phyloP scores from a whole-genome alignment of 345 rosid genomes.

The Eucalyptus victrix region DNA sequence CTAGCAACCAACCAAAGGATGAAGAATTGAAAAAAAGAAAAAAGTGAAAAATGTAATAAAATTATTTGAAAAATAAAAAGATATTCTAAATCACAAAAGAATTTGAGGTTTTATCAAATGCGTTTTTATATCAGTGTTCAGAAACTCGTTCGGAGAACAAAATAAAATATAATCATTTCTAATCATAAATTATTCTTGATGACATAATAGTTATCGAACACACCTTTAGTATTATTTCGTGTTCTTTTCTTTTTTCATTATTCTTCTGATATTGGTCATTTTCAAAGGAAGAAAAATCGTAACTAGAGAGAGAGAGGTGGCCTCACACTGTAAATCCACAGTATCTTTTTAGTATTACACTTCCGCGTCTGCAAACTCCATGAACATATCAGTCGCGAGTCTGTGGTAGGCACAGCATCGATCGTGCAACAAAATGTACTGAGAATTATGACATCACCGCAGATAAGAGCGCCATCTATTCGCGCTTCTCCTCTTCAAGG shows the following conservation, averaged over 20 bases:
- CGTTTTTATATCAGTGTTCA: fast-evolving
- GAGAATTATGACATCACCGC: neutral
- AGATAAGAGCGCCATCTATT: slow-evolving; percentile 6
- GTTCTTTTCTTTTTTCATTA: neutral
- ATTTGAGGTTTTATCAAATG: fast-evolving
- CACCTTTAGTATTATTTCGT: fast-evolving
- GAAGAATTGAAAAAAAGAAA: no score
- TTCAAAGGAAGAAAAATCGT: neutral
- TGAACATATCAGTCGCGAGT: neutral
- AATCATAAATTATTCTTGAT: fast-evolving
- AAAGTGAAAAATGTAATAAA: no score
- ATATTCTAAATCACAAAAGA: no score
- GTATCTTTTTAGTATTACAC: neutral
- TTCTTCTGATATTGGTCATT: neutral
- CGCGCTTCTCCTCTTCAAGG: slow-evolving; percentile 77
- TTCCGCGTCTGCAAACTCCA: no score
- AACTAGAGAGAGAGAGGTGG: neutral
- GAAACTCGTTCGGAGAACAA: fast-evolving
- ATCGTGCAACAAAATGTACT: neutral
- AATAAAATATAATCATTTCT: no score
- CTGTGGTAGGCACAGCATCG: neutral
- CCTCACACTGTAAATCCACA: neutral
- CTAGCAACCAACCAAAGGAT: no score
- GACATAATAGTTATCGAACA: no score
- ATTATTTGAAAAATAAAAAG: no score